Percentiles rank a stretch among this genome's conserved stretches.
Conservation (phyloP, 306 rosid species). For the Cicer yamashitae region DNA sequence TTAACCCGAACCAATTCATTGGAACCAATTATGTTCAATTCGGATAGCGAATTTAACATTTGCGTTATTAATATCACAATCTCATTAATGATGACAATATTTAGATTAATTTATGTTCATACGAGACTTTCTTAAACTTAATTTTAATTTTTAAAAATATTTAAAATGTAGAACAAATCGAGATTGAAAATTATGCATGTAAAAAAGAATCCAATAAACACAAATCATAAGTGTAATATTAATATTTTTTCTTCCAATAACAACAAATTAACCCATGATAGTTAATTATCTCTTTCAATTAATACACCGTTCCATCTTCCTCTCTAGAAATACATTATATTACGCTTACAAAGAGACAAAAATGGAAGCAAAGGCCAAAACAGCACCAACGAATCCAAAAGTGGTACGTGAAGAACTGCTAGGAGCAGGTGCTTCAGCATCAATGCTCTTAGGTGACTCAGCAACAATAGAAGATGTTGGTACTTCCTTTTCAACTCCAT, state of each 20-base stretch:
- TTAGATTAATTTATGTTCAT: no score
- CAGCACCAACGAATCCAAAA: constrained; percentile 27
- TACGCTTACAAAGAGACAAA: constrained; percentile 29
- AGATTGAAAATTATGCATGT: no score
- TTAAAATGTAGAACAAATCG: no score
- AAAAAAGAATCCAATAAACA: neutral
- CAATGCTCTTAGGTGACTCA: neutral
- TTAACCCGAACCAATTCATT: no score
- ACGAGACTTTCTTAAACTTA: no score
- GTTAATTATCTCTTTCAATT: neutral
- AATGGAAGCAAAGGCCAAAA: constrained; percentile 46
- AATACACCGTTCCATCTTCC: neutral
- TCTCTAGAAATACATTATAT: neutral
- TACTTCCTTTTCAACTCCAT: no score
- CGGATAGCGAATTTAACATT: no score
- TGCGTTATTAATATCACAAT: no score
- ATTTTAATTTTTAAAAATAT: no score
- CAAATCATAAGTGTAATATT: neutral
- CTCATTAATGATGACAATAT: no score
- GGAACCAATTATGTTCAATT: no score
- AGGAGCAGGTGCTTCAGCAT: constrained; percentile 5
- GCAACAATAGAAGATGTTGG: neutral
- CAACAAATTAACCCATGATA: neutral
- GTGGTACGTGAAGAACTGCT: constrained; percentile 24
- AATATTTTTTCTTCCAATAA: neutral